Evolutionary conservation across 768 basidiomycete genomes (phyloP), one percentile per base, ranked within the genome.

Genomic region (Xerocomellus amylosporus): DNA sequence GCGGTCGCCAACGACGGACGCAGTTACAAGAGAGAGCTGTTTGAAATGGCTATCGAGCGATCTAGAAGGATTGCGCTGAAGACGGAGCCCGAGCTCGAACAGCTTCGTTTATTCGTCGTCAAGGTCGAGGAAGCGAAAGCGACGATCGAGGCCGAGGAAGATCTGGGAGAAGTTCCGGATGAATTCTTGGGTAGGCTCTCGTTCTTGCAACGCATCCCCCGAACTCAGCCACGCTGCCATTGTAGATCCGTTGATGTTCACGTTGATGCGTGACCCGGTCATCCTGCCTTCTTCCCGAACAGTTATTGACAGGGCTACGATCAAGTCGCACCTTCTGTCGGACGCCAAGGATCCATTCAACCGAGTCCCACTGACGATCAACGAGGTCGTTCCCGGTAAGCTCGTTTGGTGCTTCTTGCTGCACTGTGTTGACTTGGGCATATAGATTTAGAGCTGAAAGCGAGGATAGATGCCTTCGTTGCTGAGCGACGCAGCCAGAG

Each of bases 331-430:
- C 69, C 74, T 98, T 34, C 75, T 99, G 19, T 96, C 93, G 0
- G 95, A 97, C 63, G 73, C 86, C 17, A 90, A 85, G 49, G 97
- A 99, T 71, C 97, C 97, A 1, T 99, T 98, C 81, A 99, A 98
- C 71, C 87, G 97, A 28, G 75, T 79, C 33, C 92, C 96, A 2
- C 75, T 97, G 26, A 71, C 76, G 10, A 83, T 94, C 58, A 88
- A 88, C 51, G 89, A 95, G 12, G 86, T 95, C 14, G 68, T 85
- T 54, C 82, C 91, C 26, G 73, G 94, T 93, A 62, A 60, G 85
- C 73, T 8, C n/a, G 45, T 12, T n/a, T 15, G 41, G 15, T 38
- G 26, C 46, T 38, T 44, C 9, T 34, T 5, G 20, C 37, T 38
- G 19, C 28, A 19, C 19, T 4, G 13, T 20, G 59, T 54, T 61